Evolutionary conservation across 108 stramenopile genomes (phyloP), one percentile per base, ranked within the genome.

Genomic region (Hondaea fermentalgiana): DNA sequence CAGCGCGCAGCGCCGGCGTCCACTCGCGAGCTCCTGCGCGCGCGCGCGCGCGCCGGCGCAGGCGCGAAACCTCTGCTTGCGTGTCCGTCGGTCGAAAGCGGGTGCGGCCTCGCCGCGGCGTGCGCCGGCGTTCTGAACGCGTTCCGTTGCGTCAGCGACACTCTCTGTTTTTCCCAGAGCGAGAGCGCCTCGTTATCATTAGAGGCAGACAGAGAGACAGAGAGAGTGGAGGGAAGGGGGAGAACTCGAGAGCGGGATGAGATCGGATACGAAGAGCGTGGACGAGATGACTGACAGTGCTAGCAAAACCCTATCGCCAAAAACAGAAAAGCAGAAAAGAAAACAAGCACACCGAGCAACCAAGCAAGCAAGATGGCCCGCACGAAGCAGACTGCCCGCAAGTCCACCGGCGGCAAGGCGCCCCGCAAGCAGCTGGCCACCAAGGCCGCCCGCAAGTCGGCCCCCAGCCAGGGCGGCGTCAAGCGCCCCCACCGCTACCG

Each of bases 401-500:
- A 92, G 90, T 92, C 92, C 57, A 93, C 93, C 87, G 93, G 93
- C 23, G 93, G 93, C 55, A 93, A 93, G 91, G 93, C 93, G 17
- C 93, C 91, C 42, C 88, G 90, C 23, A 89, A 90, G 90, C 90
- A 91, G 89, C 87, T 91, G 23, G 90, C 87, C 59, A 89, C 90
- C 57, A 89, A 92, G 91, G 93, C 93, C 43, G 93, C 93, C 57
- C 91, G 93, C 51, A 93, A 93, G 92, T 92, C 93, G 47, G 93
- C 93, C 0, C 93, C 93, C 51, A 69, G 91, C 58, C 89, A 92
- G 76, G 93, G 93, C 5, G 93, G 93, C 57, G 91, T 93, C n/a
- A 93, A 93, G 92, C 92, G 92, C 91, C 93, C 93, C 88, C 93
- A 92, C 91, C 92, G 94, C 53, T 92, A 92, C 88, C 89, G 92